These are phyloP conservation scores for Penicillium parvum DNA, from an alignment of 495 filamentous ascomycete species.

Conservation along the genomic window DNA sequence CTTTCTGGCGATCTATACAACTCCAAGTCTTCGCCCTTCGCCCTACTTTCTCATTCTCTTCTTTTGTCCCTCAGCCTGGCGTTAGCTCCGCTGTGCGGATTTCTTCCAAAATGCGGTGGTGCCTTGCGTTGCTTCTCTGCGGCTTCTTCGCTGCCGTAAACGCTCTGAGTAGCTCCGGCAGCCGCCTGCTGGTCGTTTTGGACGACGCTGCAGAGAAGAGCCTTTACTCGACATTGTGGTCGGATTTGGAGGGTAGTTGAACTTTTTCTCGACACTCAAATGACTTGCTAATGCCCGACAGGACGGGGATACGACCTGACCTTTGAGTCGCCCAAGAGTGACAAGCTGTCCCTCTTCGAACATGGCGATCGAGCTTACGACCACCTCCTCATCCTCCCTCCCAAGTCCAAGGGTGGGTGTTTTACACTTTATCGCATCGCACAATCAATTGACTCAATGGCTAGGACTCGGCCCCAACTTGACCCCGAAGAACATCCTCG, in stretches of 20 bases:
- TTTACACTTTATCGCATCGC: neutral
- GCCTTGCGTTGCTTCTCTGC: constrained; percentile 63
- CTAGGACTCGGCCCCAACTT: constrained; percentile 81
- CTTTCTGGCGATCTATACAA: constrained; percentile 30
- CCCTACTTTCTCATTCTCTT: constrained; percentile 16
- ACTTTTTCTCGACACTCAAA: neutral
- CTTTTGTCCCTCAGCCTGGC: constrained; percentile 13
- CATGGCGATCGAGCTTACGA: constrained; percentile 87
- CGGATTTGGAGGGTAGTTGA: constrained; percentile 69
- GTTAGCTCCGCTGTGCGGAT: constrained; percentile 40
- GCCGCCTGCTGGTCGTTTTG: constrained; percentile 77
- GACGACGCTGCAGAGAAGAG: constrained; percentile 78
- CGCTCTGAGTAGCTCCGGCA: constrained; percentile 75
- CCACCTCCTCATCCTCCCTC: constrained; percentile 82
- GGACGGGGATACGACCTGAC: constrained; percentile 75
- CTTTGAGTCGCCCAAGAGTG: constrained; percentile 82
- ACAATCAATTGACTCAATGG: constrained; percentile 26
- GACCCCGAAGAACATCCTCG: constrained; percentile 78
- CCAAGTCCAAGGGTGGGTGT: constrained; percentile 76
- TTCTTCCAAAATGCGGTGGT: constrained; percentile 64
- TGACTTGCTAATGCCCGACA: constrained; percentile 34
- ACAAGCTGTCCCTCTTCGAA: constrained; percentile 75
- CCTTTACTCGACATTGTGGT: constrained; percentile 76
- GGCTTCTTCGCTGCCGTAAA: constrained; percentile 61
- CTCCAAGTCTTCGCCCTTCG: constrained; percentile 14